Evolutionary conservation across 2,329 filamentous ascomycete species (phyloP), one percentile per base, ranked within the genome.

Genomic region (Apiospora malaysiana): DNA sequence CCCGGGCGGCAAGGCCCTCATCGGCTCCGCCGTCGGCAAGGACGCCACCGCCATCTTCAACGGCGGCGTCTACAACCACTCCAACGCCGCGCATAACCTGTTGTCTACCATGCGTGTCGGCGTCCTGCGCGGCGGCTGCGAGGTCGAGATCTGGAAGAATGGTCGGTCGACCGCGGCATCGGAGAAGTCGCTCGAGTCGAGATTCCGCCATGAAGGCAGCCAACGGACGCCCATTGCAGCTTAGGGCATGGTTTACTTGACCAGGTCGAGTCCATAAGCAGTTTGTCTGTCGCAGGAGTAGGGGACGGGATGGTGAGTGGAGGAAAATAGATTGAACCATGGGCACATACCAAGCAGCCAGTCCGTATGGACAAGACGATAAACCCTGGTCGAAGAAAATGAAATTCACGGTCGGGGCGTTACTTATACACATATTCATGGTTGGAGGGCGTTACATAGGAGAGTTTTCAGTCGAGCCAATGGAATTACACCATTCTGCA

Each of bases 31-130:
- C 37, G 83, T 92, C 71, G 90, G 90, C 79, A 91, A 91, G 82
- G 90, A 92, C 72, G 89, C 89, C 56, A 91, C 90, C 23, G 89
- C 89, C 77, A 90, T 91, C 84, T 92, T 92, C 84, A 91, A 91
- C 79, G 90, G 90, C 70, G 90, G 90, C 79, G 87, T 91, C 66
- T 91, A 91, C 82, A 86, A 89, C 79, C 90, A 92, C 83, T 89
- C 86, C 77, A 92, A 91, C 78, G 89, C 89, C 32, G 90, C 90
- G 32, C 90, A 91, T 84, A 92, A 92, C 80, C 80, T 92, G 67
- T 85, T 92, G 72, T 90, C 88, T 7, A 91, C 89, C 72, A 91
- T 91, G 89, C 85, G 89, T 75, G 87, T 91, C 2, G 89, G 88
- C 79, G 89, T 92, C 51, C 89, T 92, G 74, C 88, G 89, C 66